Percentiles rank a stretch among this genome's conserved stretches.
These are phyloP conservation scores for Syzygium syzygioides DNA, from an alignment of 441 rosid genomes.

Conservation along the genomic window DNA sequence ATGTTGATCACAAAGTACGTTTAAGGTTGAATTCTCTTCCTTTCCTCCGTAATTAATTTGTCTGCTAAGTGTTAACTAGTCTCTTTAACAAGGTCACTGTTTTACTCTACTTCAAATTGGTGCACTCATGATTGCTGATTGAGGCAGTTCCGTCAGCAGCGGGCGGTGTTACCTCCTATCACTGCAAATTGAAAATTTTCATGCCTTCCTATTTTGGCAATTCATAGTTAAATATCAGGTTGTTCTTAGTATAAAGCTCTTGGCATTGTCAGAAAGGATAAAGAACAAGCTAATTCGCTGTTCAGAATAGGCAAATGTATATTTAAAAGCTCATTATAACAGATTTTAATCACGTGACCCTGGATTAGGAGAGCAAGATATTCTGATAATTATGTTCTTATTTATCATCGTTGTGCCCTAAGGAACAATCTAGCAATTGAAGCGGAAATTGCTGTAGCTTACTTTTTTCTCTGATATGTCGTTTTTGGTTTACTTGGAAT, in stretches of 20 bases:
- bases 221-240: not conserved
- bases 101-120: not conserved
- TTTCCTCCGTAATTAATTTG: not conserved
- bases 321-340: not conserved
- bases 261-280: not conserved
- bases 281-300: not conserved
- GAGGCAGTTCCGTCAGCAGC: not conserved
- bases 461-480: not conserved
- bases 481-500: not conserved
- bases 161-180: not conserved
- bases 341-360: not conserved
- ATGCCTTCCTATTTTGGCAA: not conserved
- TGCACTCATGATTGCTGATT: not conserved
- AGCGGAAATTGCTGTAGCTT: not conserved
- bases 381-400: not conserved
- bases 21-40: not conserved
- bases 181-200: not conserved
- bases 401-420: not conserved
- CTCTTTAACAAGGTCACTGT: not conserved
- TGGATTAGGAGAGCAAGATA: not conserved
- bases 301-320: not conserved
- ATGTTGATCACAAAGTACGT: not conserved
- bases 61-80: not conserved
- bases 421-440: not conserved
- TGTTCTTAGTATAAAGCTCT: not conserved